Evolutionary conservation across 331 rosid genomes (phyloP).

Genomic region (Cydonia oblonga): DNA sequence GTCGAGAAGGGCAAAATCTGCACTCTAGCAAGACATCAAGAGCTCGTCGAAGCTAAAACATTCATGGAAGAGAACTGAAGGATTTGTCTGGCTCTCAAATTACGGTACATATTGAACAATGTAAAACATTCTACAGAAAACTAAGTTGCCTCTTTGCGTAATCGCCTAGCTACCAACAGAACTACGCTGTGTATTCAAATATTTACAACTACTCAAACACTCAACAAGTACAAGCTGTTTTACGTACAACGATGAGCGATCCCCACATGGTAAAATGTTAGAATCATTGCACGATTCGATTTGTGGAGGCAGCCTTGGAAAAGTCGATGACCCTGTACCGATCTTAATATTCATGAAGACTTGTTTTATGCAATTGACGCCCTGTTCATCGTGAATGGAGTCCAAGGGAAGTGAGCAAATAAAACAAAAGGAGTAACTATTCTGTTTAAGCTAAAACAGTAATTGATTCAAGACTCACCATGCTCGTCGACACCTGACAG

Average conservation of each 20-base stretch:
- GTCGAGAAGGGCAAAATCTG: no score
- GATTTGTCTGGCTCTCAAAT: not conserved
- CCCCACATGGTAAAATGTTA: not conserved
- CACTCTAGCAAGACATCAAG: not conserved
- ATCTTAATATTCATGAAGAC: no score
- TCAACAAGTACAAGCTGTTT: not conserved
- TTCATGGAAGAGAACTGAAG: not conserved
- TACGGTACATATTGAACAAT: not conserved
- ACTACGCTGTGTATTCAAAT: not conserved
- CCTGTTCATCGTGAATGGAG: slow-evolving; percentile 26
- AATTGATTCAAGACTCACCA: slow-evolving; percentile 36
- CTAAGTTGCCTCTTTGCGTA: not conserved
- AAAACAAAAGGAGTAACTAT: not conserved
- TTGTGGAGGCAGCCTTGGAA: not conserved
- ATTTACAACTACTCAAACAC: not conserved
- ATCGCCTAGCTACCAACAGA: not conserved
- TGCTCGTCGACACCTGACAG: slow-evolving; percentile 76
- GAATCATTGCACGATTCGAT: not conserved
- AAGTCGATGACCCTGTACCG: not conserved
- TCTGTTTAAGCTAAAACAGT: not conserved
- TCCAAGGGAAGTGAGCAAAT: not conserved
- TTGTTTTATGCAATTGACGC: slow-evolving; percentile 1
- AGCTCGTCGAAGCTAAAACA: not conserved
- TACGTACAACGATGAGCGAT: not conserved
- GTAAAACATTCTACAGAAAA: not conserved